Evolutionary conservation across 148 eudicot genomes (phyloP).

Genomic region (Amaranthus cruentus): DNA sequence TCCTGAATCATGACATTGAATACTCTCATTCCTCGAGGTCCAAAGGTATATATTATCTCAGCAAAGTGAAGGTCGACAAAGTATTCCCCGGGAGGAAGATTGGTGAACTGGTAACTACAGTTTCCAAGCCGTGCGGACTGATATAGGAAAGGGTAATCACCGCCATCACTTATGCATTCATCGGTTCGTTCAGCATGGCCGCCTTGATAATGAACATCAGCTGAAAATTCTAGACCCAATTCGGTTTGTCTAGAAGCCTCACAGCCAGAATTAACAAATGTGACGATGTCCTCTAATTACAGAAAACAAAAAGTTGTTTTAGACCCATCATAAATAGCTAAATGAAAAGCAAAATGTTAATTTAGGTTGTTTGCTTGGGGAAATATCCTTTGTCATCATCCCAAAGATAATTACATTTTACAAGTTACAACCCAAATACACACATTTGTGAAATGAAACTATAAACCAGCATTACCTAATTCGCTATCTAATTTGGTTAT

Average conservation of each 20-base stretch:
- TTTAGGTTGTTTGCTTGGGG: neutral
- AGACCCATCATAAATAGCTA: neutral
- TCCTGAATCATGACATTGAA: constrained; percentile 80
- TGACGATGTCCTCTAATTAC: constrained; percentile 58
- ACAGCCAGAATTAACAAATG: constrained; percentile 79
- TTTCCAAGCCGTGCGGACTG: constrained; percentile 76
- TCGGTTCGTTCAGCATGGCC: constrained; percentile 66
- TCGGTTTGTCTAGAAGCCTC: constrained; percentile 36
- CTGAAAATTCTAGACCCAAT: constrained; percentile 38
- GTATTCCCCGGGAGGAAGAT: constrained; percentile 67
- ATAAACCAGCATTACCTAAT: too few species aligned
- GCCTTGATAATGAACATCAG: constrained; percentile 65
- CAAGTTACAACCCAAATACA: too few species aligned
- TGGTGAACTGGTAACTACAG: constrained; percentile 54
- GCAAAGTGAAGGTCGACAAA: constrained; percentile 82
- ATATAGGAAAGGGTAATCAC: constrained; percentile 63
- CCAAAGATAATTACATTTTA: too few species aligned
- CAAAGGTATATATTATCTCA: constrained; percentile 68
- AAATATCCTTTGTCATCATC: neutral
- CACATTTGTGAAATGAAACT: too few species aligned
- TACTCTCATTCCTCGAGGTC: constrained; percentile 86
- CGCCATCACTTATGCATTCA: constrained; percentile 58
- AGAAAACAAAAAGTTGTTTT: constrained; percentile 12
- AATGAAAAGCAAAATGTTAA: neutral
- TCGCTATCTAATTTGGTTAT: too few species aligned